A percentile compares a stretch with the other conserved stretches of the same genome.
Conservation (phyloP, 2,329 filamentous ascomycete species). For the Sclerotinia subarctica region DNA sequence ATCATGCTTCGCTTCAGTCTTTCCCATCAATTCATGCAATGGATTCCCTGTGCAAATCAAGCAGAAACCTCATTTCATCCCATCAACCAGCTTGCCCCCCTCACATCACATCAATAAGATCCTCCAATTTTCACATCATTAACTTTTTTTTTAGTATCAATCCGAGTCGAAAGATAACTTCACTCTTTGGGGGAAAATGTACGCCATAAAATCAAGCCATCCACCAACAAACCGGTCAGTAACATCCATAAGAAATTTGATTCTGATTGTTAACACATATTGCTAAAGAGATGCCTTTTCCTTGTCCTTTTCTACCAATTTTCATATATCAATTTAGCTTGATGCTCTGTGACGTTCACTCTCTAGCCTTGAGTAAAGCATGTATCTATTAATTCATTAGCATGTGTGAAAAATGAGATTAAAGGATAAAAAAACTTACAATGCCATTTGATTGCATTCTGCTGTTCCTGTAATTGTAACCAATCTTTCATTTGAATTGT, state of each 20-base stretch:
- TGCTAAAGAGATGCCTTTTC: neutral
- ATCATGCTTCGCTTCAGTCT: neutral
- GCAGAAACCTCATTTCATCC: neutral
- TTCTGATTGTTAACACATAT: constrained; percentile 5
- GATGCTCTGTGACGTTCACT: constrained; percentile 36
- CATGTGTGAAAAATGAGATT: neutral
- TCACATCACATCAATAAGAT: neutral
- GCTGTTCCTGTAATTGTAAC: constrained; percentile 98
- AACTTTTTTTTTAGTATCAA: constrained; percentile 5
- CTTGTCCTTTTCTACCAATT: neutral
- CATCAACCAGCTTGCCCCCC: neutral
- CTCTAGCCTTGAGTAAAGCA: constrained; percentile 98
- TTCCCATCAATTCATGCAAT: constrained; percentile 1
- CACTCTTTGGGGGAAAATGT: neutral
- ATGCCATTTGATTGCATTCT: constrained; percentile 99
- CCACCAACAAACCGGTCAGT: neutral
- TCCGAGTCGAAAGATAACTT: neutral
- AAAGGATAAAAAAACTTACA: constrained; percentile 53
- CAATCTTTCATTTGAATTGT: constrained; percentile 96
- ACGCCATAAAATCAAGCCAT: constrained; percentile 7
- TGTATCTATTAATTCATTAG: constrained; percentile 41
- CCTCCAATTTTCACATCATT: neutral
- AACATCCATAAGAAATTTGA: constrained; percentile 2
- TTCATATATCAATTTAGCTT: constrained; percentile 11
- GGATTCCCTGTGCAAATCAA: neutral